Percentiles rank a stretch among this genome's conserved stretches.
These are phyloP conservation scores for Debaryomyces sp. DNA, from an alignment of 1,139 yeast genomes.

Conservation along the genomic window DNA sequence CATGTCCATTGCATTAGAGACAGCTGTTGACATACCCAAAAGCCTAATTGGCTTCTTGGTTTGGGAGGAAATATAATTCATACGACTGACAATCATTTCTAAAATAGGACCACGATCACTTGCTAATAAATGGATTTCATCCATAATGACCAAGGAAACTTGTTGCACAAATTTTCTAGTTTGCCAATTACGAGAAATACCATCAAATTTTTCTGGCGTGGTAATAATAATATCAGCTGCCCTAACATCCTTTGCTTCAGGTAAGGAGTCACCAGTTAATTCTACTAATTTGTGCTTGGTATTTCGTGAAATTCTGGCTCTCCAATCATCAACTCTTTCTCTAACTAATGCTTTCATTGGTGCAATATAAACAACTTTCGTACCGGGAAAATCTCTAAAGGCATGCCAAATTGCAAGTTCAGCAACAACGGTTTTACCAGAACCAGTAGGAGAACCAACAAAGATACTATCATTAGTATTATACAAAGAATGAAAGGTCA, in stretches of 20 bases:
- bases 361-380: conserved; percentile 92
- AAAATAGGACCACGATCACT: conserved; percentile 98
- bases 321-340: conserved; percentile 97
- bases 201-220: conserved; percentile 98
- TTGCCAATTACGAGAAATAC: conserved; percentile 98
- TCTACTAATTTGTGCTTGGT: conserved; percentile 82
- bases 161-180: conserved; percentile 91
- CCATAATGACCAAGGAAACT: conserved; percentile 92
- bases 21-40: conserved; percentile 96
- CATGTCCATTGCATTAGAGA: conserved; percentile 96
- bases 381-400: conserved; percentile 73
- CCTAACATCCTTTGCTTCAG: conserved; percentile 83
- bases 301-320: conserved; percentile 63
- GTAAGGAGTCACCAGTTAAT: conserved; percentile 94
- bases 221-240: conserved; percentile 93
- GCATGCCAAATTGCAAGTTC: conserved; percentile 98
- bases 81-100: conserved; percentile 98
- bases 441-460: conserved; percentile 98
- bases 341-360: conserved; percentile 99
- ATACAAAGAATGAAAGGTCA: conserved; percentile 90
- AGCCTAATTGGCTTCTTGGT: conserved; percentile 78
- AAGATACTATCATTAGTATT: conserved; percentile 78
- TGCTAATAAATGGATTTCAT: conserved; percentile 94
- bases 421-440: conserved; percentile 97
- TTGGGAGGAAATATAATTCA: conserved; percentile 85